phyloP scores from a whole-genome alignment of 2,329 filamentous ascomycete species.

The Aspergillus piperis region DNA sequence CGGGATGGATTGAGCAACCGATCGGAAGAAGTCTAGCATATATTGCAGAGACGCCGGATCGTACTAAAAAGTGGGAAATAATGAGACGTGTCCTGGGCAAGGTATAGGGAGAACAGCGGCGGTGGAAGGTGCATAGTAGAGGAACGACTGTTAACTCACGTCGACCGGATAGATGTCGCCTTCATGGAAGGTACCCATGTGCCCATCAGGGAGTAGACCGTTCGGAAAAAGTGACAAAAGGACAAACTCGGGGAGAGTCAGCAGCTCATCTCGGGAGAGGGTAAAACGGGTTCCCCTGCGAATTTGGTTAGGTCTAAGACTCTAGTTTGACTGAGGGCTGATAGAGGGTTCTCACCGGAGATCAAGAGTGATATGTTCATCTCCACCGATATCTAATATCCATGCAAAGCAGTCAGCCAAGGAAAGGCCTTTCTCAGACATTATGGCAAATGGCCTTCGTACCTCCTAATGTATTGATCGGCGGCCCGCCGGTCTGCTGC shows the following conservation, averaged over 20 bases:
- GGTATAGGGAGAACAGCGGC: background rate
- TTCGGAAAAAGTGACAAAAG: slow-evolving; percentile 97
- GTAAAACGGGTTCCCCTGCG: slow-evolving; percentile 87
- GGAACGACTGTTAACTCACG: slow-evolving; percentile 58
- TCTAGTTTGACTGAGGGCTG: slow-evolving; percentile 11
- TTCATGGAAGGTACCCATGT: slow-evolving; percentile 90
- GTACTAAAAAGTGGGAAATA: slow-evolving; percentile 65
- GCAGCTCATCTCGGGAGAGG: slow-evolving; percentile 87
- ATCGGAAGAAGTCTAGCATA: slow-evolving; percentile 98
- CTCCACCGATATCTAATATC: slow-evolving; percentile 70
- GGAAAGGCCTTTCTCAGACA: background rate
- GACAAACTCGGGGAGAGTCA: slow-evolving; percentile 96
- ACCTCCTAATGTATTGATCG: slow-evolving; percentile 88
- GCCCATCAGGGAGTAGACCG: slow-evolving; percentile 93
- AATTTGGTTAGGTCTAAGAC: slow-evolving; percentile 15
- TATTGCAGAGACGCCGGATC: slow-evolving; percentile 95
- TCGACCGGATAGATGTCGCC: slow-evolving; percentile 96
- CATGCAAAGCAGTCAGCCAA: slow-evolving; percentile 18
- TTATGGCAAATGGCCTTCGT: slow-evolving; percentile 30
- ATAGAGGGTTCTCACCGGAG: slow-evolving; percentile 67
- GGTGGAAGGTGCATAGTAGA: background rate
- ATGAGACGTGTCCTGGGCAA: slow-evolving; percentile 8
- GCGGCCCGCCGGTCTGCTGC: slow-evolving; percentile 82
- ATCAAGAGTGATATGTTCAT: slow-evolving; percentile 94
- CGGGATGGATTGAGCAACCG: slow-evolving; percentile 88